phyloP scores from a whole-genome alignment of 129 eudicot species.

The Daucus carota region DH1_v3.0 NC_030385.2:39334501-39335000 shows the following conservation, averaged over 20 bases:
- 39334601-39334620: too few relatives aligned
- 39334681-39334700: too few relatives aligned
- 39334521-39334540: conserved; percentile 82
- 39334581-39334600: background rate
- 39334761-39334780: background rate
- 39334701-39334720: too few relatives aligned
- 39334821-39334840: conserved; percentile 99
- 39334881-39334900: conserved; percentile 93
- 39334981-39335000: conserved; percentile 36
- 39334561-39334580: conserved; percentile 76
- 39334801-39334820: conserved; percentile 64
- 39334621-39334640: too few relatives aligned
- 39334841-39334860: conserved; percentile 63
- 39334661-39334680: too few relatives aligned
- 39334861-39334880: conserved; percentile 83
- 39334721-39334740: too few relatives aligned
- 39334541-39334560: conserved; percentile 72
- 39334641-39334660: too few relatives aligned
- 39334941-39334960: conserved; percentile 19
- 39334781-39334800: background rate
- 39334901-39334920: conserved; percentile 30
- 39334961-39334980: conserved; percentile 35
- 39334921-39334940: conserved; percentile 8
- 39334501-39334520: conserved; percentile 68
- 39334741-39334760: too few relatives aligned